These are phyloP conservation scores for Corylus americana DNA, from an alignment of 306 rosid species.

Conservation along the genomic window DNA sequence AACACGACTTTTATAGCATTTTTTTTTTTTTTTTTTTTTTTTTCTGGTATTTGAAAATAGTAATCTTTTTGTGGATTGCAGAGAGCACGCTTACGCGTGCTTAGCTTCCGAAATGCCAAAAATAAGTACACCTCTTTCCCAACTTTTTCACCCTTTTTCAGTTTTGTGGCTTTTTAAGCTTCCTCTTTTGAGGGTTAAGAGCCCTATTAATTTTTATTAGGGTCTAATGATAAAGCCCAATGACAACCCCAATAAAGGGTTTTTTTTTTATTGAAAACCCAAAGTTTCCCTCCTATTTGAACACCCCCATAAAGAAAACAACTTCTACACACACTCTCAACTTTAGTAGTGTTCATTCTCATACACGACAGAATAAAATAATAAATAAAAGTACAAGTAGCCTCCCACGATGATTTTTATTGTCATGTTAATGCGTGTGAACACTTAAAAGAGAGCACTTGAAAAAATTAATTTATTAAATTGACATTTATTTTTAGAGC, in stretches of 20 bases:
- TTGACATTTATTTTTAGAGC: no score
- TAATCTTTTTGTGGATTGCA: neutral
- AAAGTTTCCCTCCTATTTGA: neutral
- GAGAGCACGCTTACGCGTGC: conserved; percentile 8
- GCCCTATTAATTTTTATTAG: neutral
- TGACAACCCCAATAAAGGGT: neutral
- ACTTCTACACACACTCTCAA: no score
- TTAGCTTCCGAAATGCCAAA: neutral
- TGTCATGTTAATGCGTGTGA: no score
- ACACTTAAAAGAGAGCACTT: no score
- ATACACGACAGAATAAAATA: no score
- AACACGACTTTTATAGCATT: neutral
- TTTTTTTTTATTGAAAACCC: neutral
- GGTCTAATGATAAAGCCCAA: neutral
- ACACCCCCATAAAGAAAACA: no score
- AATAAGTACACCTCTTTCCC: neutral
- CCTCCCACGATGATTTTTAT: no score
- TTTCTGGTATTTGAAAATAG: no score
- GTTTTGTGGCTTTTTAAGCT: conserved; percentile 3
- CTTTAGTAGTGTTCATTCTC: no score
- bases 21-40: no score
- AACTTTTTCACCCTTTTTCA: conserved; percentile 7
- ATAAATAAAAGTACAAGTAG: no score
- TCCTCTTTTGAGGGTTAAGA: neutral
- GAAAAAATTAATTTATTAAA: no score